Base-by-base conservation (phyloP, 768 basidiomycete genomes). In the Tylopilus sp. region DNA sequence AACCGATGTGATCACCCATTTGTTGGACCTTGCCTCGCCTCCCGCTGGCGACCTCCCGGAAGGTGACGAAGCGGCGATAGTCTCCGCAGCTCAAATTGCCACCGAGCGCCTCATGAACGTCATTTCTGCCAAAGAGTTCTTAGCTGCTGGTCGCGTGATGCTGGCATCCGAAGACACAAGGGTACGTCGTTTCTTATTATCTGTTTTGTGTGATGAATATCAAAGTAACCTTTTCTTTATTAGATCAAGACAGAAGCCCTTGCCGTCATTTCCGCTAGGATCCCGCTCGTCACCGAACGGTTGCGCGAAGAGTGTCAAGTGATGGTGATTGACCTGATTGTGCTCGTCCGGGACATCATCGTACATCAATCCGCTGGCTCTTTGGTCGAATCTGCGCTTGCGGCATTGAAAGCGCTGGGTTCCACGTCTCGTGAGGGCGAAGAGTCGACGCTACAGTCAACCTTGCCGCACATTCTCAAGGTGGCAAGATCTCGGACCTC, bases 91-190 rank as follows among this genome's bases (percentile, higher is more conserved):
- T 21, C 77, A 80, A 23, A 57, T 65, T 17, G 75, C 82, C 4
- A 69, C 91, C 44, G 75, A 70, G 15, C 77, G 73, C 41, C 71
- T 80, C 2, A 75, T 92, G 46, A 73, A 67, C 21, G 77, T 82
- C 39, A 83, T 95, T 71, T 78, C 86, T 8, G 91, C 85, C 3
- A 65, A 71, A 26, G 80, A 86, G 57, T 95, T 95, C 69, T 69
- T 89, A 47, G 60, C 66, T 23, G 76, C 86, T 6, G 70, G 82
- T 6, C 50, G 79, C 18, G 69, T 74, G 2, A 82, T 90, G 69
- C 59, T 90, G 12, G 67, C 74, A 25, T 82, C 78, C 4, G 72
- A 75, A 2, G 78, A 86, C 38, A 49, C 64, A 23, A 70, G 70
- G 63, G 88, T 89, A 51, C 56, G 79, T 51, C 11, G 21, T 20